Evolutionary conservation across 495 filamentous ascomycete species (phyloP), one percentile per base, ranked within the genome.

Genomic region (Darksidea phi): DNA sequence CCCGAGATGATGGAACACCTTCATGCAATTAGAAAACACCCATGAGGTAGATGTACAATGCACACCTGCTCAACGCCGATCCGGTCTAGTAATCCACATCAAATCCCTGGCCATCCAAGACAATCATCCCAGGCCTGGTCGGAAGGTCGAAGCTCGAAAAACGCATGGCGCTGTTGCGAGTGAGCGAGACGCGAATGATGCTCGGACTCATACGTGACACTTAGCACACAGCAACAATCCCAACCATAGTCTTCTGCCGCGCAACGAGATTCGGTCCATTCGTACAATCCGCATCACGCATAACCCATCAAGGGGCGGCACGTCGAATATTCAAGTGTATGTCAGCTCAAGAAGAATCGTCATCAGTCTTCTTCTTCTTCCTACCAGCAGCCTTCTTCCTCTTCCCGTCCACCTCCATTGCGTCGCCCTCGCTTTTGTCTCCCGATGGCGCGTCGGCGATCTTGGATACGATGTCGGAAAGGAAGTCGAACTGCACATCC

Each of bases 401-500:
- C 80, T 64, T 80, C 73, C 78, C 50, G 18, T 65, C 66, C 17
- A 77, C 80, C 26, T 80, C 81, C 45, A 80, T 81, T 71, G 65
- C 79, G 23, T 80, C 79, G 45, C 80, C 77, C 5, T 83, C 80
- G 57, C 77, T 72, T 71, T 84, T 83, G 34, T 78, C 75, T 18
- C 61, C 65, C n/a, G 76, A 70, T 7, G 86, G 82, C 48, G 81
- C 88, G 69, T 93, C 90, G 3, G 88, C 84, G 0, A 97, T 86
- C 67, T 90, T 91, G 57, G 84, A 76, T 45, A 96, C 91, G 63
- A 96, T 96, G n/a, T 96, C 91, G 37, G 79, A 77, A 53, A 98
- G 77, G 67, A 97, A 98, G 74, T 98, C 94, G 72, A 95, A 88
- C 66, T 94, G 89, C 55, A 92, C 88, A 66, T 93, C 89, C 43